A percentile compares a stretch with the other conserved stretches of the same genome.
phyloP scores from a whole-genome alignment of 208 protist genomes.

The Herpetomonas tarakana region DNA sequence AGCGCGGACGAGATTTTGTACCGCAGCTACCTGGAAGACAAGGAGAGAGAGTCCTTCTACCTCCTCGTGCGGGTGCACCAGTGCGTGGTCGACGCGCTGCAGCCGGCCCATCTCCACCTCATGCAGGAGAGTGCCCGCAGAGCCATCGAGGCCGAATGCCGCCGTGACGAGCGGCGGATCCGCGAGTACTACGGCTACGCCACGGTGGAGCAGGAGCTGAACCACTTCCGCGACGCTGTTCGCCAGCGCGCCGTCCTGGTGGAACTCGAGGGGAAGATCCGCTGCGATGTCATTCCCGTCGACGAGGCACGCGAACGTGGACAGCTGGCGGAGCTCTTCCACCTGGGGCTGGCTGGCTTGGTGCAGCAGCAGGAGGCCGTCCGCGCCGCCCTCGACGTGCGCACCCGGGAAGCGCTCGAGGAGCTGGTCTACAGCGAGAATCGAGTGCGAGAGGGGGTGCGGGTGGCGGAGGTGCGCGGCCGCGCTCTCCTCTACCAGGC shows the following conservation, averaged over 20 bases:
- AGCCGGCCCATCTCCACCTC: background rate
- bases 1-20: slow-evolving; percentile 12
- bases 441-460: slow-evolving; percentile 6
- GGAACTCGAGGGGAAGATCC: slow-evolving; percentile 3
- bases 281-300: slow-evolving; percentile 6
- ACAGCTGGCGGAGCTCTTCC: slow-evolving; percentile 7
- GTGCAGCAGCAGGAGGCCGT: slow-evolving; percentile 10
- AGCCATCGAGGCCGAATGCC: background rate
- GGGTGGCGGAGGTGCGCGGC: slow-evolving; percentile 7
- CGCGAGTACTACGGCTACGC: background rate
- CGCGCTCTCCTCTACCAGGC: slow-evolving; percentile 11
- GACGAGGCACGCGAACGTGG: slow-evolving; percentile 9
- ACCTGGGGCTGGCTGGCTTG: slow-evolving; percentile 9
- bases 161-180: background rate
- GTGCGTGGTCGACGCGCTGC: slow-evolving; percentile 7
- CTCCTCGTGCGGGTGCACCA: background rate
- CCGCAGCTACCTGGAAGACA: slow-evolving; percentile 14
- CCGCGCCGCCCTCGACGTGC: background rate
- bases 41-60: background rate
- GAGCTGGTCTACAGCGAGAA: slow-evolving; percentile 8
- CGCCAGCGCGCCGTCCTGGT: slow-evolving; percentile 10
- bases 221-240: background rate
- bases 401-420: slow-evolving; percentile 4
- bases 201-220: slow-evolving; percentile 4
- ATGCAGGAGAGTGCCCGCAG: background rate